phyloP scores from a whole-genome alignment of 139 green algal genomes.

The Picochlorum sp. region DNA sequence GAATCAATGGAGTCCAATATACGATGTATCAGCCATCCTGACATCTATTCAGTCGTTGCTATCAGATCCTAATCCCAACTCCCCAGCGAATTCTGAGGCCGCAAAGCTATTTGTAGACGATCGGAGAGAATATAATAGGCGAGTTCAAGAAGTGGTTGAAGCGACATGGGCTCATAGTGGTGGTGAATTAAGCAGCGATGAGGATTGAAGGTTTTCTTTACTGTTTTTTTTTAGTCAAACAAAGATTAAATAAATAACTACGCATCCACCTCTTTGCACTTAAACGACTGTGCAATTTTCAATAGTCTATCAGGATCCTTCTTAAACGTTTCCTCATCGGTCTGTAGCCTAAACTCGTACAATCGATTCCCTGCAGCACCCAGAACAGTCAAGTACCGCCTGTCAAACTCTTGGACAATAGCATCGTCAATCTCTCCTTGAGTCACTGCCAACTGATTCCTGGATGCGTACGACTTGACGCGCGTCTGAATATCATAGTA shows the following conservation, averaged over 20 bases:
- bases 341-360: slow-evolving; percentile 71
- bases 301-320: slow-evolving; percentile 12
- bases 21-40: slow-evolving; percentile 92
- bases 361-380: slow-evolving; percentile 71
- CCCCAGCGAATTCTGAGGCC: slow-evolving; percentile 93
- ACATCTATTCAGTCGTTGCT: slow-evolving; percentile 96
- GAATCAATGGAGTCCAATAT: slow-evolving; percentile 99
- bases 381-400: slow-evolving; percentile 56
- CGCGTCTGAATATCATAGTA: slow-evolving; percentile 55
- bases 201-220: neutral
- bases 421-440: slow-evolving; percentile 17
- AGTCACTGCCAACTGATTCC: slow-evolving; percentile 63
- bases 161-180: slow-evolving; percentile 40
- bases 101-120: slow-evolving; percentile 83
- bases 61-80: slow-evolving; percentile 95
- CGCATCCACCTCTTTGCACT: slow-evolving; percentile 34
- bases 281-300: slow-evolving; percentile 33
- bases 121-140: slow-evolving; percentile 79
- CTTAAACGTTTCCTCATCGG: slow-evolving; percentile 14
- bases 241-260: neutral
- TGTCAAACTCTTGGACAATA: slow-evolving; percentile 66
- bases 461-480: slow-evolving; percentile 61
- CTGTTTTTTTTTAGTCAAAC: neutral
- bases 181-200: neutral
- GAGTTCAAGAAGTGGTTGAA: slow-evolving; percentile 81